A percentile compares a stretch with the other conserved stretches of the same genome.
Evolutionary conservation across 225 moss, liverwort and hornwort genomes (phyloP).

Genomic region (Neckera pumila): DNA sequence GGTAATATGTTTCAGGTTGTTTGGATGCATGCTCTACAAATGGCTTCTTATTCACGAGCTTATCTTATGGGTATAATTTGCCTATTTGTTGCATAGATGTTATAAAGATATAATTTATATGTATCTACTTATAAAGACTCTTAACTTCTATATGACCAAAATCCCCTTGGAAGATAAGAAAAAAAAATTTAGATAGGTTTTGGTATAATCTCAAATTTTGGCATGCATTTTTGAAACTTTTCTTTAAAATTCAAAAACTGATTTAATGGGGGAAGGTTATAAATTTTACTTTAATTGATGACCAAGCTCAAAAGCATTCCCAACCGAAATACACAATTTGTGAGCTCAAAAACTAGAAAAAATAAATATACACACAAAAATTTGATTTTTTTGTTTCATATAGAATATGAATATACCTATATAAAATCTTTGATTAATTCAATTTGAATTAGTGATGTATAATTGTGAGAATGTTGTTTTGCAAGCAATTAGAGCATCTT

Average conservation of each 20-base stretch:
- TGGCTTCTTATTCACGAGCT: constrained; percentile 11
- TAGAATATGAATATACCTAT: neutral
- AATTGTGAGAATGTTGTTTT: neutral
- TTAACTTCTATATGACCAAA: too few relatives aligned
- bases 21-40: constrained; percentile 31
- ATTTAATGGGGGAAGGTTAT: rapidly evolving
- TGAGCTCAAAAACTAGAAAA: neutral
- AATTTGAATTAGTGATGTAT: too few relatives aligned
- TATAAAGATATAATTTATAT: too few relatives aligned
- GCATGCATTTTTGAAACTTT: neutral
- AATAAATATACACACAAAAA: rapidly evolving
- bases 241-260: rapidly evolving
- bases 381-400: neutral
- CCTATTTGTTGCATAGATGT: neutral
- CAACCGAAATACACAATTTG: neutral
- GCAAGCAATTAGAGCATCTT: too few relatives aligned
- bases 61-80: constrained; percentile 7
- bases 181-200: neutral
- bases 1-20: neutral
- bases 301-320: neutral
- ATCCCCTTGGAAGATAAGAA: rapidly evolving
- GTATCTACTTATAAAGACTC: neutral
- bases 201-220: neutral
- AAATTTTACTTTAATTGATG: neutral
- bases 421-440: neutral